phyloP scores from a whole-genome alignment of 768 basidiomycete genomes.

The Lyophyllum decastes region DNA sequence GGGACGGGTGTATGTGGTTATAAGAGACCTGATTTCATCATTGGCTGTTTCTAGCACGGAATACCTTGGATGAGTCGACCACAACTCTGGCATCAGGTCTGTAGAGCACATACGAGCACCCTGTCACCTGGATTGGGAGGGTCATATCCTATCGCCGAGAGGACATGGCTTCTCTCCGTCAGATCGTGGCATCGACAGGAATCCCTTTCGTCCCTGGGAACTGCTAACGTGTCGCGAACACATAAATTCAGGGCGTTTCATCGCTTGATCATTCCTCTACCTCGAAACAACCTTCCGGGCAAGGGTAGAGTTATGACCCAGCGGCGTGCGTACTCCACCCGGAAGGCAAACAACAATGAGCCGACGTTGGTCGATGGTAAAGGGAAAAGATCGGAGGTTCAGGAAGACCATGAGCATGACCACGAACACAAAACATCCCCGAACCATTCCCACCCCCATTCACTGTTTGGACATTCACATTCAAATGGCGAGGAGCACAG shows the following conservation, averaged over 20 bases:
- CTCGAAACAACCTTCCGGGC: background rate
- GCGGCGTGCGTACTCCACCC: constrained; percentile 28
- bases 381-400: constrained; percentile 14
- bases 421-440: constrained; percentile 42
- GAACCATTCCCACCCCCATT: constrained; percentile 63
- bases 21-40: constrained; percentile 12
- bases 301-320: constrained; percentile 16
- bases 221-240: constrained; percentile 9
- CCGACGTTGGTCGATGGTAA: constrained; percentile 2
- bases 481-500: constrained; percentile 59
- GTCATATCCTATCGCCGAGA: constrained; percentile 3
- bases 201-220: constrained; percentile 9
- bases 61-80: constrained; percentile 19
- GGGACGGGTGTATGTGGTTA: constrained; percentile 7
- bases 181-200: constrained; percentile 14
- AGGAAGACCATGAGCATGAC: constrained; percentile 28
- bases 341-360: constrained; percentile 8
- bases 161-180: constrained; percentile 14
- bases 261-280: constrained; percentile 4
- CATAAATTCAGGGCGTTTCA: constrained; percentile 2
- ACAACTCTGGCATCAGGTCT: constrained; percentile 20
- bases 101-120: constrained; percentile 9
- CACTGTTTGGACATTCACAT: constrained; percentile 66
- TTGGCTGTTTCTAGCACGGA: constrained; percentile 1
- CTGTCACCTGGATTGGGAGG: constrained; percentile 5